These are phyloP conservation scores for Claviceps arundinis DNA, from an alignment of 2,329 filamentous ascomycete species.

Conservation along the genomic window DNA sequence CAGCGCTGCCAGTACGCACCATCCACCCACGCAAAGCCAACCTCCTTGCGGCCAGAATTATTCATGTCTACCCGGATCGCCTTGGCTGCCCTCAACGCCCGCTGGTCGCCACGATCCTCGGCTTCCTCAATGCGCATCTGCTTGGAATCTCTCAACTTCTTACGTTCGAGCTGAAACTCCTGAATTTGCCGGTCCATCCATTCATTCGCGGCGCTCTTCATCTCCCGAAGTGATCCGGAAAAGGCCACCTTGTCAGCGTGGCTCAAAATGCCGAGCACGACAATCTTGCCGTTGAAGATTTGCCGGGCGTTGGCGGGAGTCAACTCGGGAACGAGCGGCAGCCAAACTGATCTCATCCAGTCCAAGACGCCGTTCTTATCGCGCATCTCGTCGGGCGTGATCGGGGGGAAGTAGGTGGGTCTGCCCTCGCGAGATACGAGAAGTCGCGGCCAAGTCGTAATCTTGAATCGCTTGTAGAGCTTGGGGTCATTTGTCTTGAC, in stretches of 20 bases:
- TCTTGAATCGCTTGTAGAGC: constrained; percentile 76
- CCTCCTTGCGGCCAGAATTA: constrained; percentile 72
- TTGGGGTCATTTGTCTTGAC: constrained; percentile 77
- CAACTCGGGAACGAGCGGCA: constrained; percentile 88
- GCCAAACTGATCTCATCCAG: constrained; percentile 96
- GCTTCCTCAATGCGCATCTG: constrained; percentile 93
- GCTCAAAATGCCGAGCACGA: constrained; percentile 83
- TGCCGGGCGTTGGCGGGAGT: constrained; percentile 84
- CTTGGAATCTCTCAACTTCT: constrained; percentile 88
- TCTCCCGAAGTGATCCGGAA: constrained; percentile 63
- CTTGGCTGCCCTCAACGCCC: constrained; percentile 77
- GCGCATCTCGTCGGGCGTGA: constrained; percentile 85
- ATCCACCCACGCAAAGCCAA: constrained; percentile 94
- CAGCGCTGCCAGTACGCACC: constrained; percentile 95
- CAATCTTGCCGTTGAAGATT: constrained; percentile 87
- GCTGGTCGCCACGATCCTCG: constrained; percentile 81
- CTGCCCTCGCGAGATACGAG: constrained; percentile 81
- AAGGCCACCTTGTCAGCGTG: constrained; percentile 71
- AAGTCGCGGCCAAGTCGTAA: constrained; percentile 91
- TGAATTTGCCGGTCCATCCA: constrained; percentile 97
- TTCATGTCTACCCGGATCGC: constrained; percentile 85
- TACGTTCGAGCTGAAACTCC: constrained; percentile 80
- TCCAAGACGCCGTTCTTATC: constrained; percentile 63
- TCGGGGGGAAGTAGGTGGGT: constrained; percentile 76
- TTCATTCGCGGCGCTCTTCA: constrained; percentile 90